Evolutionary conservation across 768 basidiomycete species (phyloP).

Genomic region (Cyclocybe cylindracea): DNA sequence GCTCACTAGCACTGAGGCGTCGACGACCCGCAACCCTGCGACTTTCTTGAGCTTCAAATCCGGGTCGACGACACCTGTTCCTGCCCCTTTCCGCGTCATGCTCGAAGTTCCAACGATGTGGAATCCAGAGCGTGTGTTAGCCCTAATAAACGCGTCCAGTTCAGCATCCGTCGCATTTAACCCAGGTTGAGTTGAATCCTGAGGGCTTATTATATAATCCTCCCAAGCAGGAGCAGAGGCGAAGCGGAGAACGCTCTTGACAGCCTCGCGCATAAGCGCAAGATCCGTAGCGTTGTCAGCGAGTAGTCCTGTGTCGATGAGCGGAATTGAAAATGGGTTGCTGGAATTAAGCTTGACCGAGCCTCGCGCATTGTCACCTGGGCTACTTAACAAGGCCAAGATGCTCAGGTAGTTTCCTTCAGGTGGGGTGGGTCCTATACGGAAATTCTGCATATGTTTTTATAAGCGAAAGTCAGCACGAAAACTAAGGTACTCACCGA

Average conservation of each 20-base stretch:
- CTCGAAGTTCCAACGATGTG: slow-evolving; percentile 30
- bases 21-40: slow-evolving; percentile 32
- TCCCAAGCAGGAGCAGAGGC: slow-evolving; percentile 23
- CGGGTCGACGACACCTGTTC: slow-evolving; percentile 31
- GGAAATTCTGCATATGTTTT: slow-evolving; percentile 4
- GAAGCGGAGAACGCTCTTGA: slow-evolving; percentile 21
- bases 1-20: slow-evolving; percentile 33
- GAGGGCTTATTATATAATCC: slow-evolving; percentile 23
- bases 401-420: slow-evolving; percentile 23
- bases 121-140: slow-evolving; percentile 14
- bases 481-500: slow-evolving; percentile 4
- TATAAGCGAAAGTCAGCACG: not conserved
- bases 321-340: slow-evolving; percentile 41
- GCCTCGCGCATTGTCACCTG: slow-evolving; percentile 11
- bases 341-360: slow-evolving; percentile 34
- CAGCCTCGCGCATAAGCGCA: slow-evolving; percentile 21
- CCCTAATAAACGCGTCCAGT: slow-evolving; percentile 20
- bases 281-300: slow-evolving; percentile 22
- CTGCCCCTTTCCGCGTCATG: slow-evolving; percentile 22
- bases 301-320: slow-evolving; percentile 50
- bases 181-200: slow-evolving; percentile 12
- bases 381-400: not conserved
- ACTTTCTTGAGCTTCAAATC: slow-evolving; percentile 29
- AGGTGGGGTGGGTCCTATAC: slow-evolving; percentile 1
- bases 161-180: slow-evolving; percentile 15